These are phyloP conservation scores for Tremellales sp. DNA, from an alignment of 1,284 basidiomycete species.

Conservation along the genomic window DNA sequence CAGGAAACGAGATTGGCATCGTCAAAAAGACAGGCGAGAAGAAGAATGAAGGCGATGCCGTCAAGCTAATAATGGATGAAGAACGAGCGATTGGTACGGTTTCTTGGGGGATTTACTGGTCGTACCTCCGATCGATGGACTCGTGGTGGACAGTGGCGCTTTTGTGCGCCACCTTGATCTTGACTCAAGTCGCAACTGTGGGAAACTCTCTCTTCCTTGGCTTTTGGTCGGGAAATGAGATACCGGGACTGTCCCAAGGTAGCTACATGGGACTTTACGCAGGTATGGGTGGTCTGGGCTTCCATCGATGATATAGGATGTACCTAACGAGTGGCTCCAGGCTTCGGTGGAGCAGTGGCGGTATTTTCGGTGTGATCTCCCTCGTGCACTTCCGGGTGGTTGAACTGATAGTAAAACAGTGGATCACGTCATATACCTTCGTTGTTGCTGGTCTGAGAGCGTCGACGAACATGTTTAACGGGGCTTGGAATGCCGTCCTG, in stretches of 20 bases:
- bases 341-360: conserved; percentile 9
- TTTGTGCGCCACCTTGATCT: conserved; percentile 6
- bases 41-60: conserved; percentile 40
- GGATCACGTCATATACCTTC: conserved; percentile 10
- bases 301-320: neutral
- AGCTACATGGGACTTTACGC: conserved; percentile 26
- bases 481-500: conserved; percentile 17
- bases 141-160: conserved; percentile 5
- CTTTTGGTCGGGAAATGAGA: conserved; percentile 22
- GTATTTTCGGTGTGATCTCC: conserved; percentile 11
- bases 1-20: neutral
- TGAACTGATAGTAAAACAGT: too few relatives aligned
- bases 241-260: conserved; percentile 18
- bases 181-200: conserved; percentile 21
- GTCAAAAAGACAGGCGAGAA: neutral
- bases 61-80: conserved; percentile 61
- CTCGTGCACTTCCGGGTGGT: too few relatives aligned
- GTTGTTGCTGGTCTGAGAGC: conserved; percentile 20
- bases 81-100: conserved; percentile 47
- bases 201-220: conserved; percentile 24
- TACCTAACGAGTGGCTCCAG: neutral
- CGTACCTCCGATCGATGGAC: conserved; percentile 9
- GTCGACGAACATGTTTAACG: conserved; percentile 22
- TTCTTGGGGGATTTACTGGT: conserved; percentile 17
- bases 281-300: conserved; percentile 6